Evolutionary conservation across 305 asterid species (phyloP).

Genomic region (Solanum aculeatissimum): DNA sequence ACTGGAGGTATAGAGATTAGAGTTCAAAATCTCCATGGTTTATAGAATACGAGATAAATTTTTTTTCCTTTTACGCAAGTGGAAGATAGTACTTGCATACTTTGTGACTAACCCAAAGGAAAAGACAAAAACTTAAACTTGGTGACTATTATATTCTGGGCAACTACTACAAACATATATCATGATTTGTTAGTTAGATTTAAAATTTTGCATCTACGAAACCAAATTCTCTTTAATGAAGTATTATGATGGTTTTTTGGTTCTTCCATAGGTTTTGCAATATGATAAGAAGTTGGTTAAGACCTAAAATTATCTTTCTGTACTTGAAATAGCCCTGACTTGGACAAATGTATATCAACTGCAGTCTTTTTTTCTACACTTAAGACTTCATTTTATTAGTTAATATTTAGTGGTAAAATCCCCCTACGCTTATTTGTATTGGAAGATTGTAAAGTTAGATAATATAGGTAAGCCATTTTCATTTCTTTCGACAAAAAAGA

Average conservation of each 20-base stretch:
- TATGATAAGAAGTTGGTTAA: neutral
- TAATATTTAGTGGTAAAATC: neutral
- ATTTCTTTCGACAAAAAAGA: neutral
- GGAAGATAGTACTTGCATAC: neutral
- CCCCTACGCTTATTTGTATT: neutral
- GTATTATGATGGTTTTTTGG: neutral
- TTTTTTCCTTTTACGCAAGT: neutral
- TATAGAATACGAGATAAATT: neutral
- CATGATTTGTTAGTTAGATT: neutral
- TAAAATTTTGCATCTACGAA: neutral
- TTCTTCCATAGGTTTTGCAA: neutral
- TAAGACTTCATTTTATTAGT: neutral
- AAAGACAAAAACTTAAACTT: neutral
- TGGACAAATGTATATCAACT: neutral
- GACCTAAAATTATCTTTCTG: neutral
- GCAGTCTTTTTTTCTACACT: neutral
- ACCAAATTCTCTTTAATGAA: neutral
- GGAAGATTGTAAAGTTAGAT: neutral
- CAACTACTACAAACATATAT: neutral
- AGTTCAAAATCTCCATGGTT: neutral
- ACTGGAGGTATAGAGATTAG: neutral
- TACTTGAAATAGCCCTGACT: neutral
- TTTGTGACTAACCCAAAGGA: neutral
- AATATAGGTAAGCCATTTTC: neutral
- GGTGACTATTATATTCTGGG: neutral